Conservation (phyloP, 179 eudicot genomes). For the Silene noctiflora region DNA sequence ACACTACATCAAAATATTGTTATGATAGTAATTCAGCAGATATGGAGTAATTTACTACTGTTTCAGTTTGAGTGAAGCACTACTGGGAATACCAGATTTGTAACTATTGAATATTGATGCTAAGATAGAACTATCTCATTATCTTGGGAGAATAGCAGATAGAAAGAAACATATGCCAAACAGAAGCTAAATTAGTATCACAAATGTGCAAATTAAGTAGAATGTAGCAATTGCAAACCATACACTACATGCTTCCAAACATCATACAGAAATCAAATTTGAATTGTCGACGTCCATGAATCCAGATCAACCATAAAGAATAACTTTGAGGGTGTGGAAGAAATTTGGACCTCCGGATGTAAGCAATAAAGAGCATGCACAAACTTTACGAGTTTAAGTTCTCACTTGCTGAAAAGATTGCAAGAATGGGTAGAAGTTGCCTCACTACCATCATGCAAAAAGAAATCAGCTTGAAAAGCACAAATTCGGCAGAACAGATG, state of each 20-base stretch:
- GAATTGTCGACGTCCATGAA: not conserved
- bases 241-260: conserved; percentile 2
- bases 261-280: not conserved
- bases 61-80: no score
- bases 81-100: not conserved
- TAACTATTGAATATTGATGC: no score
- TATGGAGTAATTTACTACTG: no score
- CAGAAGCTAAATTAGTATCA: not conserved
- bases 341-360: not conserved
- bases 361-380: not conserved
- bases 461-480: not conserved
- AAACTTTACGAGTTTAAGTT: not conserved
- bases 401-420: not conserved
- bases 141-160: not conserved
- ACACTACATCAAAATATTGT: no score
- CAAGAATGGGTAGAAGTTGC: not conserved
- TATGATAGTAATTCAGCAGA: no score
- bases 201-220: not conserved
- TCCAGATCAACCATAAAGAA: not conserved
- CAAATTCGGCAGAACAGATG: not conserved
- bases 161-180: not conserved
- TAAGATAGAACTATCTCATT: not conserved
- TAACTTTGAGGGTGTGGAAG: not conserved
- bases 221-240: not conserved
- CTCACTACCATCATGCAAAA: not conserved